A percentile compares a stretch with the other conserved stretches of the same genome.
phyloP scores from a whole-genome alignment of 805 yeast species.

The Candida ponderosae region DNA sequence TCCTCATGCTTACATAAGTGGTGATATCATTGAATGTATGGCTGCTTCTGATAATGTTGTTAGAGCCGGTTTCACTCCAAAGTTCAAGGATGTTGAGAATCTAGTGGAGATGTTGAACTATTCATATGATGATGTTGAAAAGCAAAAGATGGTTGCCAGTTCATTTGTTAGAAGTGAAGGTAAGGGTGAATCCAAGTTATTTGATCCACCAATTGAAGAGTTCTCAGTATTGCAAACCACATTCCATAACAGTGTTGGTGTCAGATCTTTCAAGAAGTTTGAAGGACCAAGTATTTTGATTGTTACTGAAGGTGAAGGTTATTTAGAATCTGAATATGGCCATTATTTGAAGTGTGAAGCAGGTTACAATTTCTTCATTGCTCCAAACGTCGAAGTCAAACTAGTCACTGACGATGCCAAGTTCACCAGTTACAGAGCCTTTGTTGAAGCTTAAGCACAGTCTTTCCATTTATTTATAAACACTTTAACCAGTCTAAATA shows the following conservation, averaged over 20 bases:
- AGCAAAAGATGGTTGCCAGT: constrained; percentile 80
- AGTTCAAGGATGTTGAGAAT: constrained; percentile 89
- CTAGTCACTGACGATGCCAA: constrained; percentile 42
- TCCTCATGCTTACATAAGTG: constrained; percentile 96
- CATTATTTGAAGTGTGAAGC: constrained; percentile 43
- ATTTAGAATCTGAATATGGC: constrained; percentile 30
- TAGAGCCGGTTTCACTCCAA: constrained; percentile 99
- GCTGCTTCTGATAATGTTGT: constrained; percentile 98
- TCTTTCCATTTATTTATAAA: background rate
- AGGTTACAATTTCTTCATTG: constrained; percentile 81
- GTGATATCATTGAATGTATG: constrained; percentile 99
- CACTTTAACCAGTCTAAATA: background rate
- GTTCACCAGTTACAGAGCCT: constrained; percentile 86
- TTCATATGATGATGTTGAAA: constrained; percentile 79
- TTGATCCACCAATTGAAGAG: constrained; percentile 96
- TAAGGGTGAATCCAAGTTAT: constrained; percentile 58
- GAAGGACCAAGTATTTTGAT: constrained; percentile 87
- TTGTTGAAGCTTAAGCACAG: constrained; percentile 51
- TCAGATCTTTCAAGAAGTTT: constrained; percentile 51
- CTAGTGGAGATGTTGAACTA: constrained; percentile 89
- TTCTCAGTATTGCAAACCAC: constrained; percentile 86
- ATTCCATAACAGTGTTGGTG: constrained; percentile 41
- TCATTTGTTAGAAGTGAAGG: constrained; percentile 46
- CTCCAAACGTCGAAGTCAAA: constrained; percentile 64
- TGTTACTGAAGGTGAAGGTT: constrained; percentile 76